phyloP scores from a whole-genome alignment of 2,329 filamentous ascomycete species.

The Ophiostoma sp. region DNA sequence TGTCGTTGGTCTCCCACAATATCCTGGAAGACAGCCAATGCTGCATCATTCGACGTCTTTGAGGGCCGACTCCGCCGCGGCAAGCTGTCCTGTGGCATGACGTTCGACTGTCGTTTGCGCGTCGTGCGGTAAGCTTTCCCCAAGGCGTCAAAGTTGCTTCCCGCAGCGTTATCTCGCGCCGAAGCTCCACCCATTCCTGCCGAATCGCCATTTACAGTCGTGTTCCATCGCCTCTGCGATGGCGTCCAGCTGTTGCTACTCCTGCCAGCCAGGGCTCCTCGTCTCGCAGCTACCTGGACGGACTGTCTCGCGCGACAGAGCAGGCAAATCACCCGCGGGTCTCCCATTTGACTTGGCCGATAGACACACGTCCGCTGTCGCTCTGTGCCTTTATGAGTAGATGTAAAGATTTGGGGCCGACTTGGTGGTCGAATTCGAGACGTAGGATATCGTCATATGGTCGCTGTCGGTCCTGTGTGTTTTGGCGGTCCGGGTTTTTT shows the following conservation, averaged over 20 bases:
- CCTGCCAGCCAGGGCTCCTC: background rate
- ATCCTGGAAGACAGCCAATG: constrained; percentile 27
- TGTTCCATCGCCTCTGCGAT: constrained; percentile 20
- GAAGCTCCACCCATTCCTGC: background rate
- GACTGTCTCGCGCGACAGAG: constrained; percentile 25
- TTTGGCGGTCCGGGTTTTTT: background rate
- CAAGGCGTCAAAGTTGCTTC: background rate
- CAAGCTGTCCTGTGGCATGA: background rate
- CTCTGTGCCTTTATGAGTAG: background rate
- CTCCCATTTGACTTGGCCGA: constrained; percentile 23
- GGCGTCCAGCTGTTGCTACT: background rate
- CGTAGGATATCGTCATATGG: too few relatives aligned
- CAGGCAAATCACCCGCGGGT: constrained; percentile 25
- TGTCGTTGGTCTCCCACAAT: constrained; percentile 22
- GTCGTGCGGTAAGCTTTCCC: background rate
- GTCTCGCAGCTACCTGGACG: constrained; percentile 10
- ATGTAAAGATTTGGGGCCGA: background rate
- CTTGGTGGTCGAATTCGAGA: too few relatives aligned
- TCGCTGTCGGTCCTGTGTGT: background rate
- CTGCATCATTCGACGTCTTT: constrained; percentile 18
- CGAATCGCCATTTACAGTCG: background rate
- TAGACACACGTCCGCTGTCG: background rate
- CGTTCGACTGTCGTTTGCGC: background rate
- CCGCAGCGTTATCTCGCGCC: too few relatives aligned
- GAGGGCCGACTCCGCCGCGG: background rate